A percentile compares a stretch with the other conserved stretches of the same genome.
Evolutionary conservation across 2,329 filamentous ascomycete genomes (phyloP).

Genomic region (Rutstroemia sp.): DNA sequence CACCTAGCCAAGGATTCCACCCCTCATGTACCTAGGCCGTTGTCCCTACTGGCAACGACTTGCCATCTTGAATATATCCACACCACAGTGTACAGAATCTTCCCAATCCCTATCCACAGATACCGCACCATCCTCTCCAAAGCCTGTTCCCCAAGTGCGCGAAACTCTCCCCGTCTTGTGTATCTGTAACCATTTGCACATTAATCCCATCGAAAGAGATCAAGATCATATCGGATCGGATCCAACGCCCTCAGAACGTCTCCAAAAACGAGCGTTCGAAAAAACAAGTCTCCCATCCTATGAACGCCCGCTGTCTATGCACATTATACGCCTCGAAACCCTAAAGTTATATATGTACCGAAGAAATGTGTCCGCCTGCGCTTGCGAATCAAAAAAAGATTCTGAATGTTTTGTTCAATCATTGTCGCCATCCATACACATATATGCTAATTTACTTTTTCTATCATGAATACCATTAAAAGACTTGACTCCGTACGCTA

Average conservation of each 20-base stretch:
- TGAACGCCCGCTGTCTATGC: neutral
- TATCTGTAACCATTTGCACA: neutral
- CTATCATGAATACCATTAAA: too few relatives aligned
- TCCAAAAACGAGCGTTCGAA: neutral
- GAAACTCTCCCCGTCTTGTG: too few relatives aligned
- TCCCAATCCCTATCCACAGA: neutral
- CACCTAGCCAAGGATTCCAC: too few relatives aligned
- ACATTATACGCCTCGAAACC: neutral
- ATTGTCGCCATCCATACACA: neutral
- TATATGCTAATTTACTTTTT: neutral
- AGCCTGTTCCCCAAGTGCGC: neutral
- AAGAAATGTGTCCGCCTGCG: neutral
- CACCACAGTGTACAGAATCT: neutral
- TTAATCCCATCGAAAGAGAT: neutral
- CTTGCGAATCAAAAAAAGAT: neutral
- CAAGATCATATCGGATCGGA: neutral
- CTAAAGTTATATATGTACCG: neutral
- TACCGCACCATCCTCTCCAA: neutral
- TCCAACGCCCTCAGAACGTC: neutral
- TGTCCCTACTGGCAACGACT: too few relatives aligned
- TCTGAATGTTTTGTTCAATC: neutral
- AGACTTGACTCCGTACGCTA: too few relatives aligned
- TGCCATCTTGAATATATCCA: too few relatives aligned
- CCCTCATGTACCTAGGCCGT: too few relatives aligned
- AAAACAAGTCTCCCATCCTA: neutral